phyloP scores from a whole-genome alignment of 2,329 filamentous ascomycete genomes.

The Chaetothyriales sp. region DNA sequence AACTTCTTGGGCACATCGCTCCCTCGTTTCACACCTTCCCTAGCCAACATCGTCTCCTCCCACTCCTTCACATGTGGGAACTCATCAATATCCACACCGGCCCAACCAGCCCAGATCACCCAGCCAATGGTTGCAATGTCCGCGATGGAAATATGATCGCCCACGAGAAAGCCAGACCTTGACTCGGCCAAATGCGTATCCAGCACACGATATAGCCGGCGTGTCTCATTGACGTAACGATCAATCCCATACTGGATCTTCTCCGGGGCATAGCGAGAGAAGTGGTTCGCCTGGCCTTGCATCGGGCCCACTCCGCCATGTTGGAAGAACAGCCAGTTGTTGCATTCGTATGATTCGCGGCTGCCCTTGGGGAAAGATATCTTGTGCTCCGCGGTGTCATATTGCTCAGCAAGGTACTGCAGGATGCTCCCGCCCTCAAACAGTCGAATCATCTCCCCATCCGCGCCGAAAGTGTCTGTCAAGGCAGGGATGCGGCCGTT shows the following conservation, averaged over 20 bases:
- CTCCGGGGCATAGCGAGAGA: conserved; percentile 67
- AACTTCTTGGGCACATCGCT: conserved; percentile 5
- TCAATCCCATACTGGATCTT: conserved; percentile 71
- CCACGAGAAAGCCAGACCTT: conserved; percentile 39
- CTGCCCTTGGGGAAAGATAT: conserved; percentile 62
- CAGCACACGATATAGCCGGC: conserved; percentile 66
- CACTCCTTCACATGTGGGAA: conserved; percentile 13
- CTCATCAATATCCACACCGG: conserved; percentile 8
- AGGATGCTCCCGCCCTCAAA: conserved; percentile 78
- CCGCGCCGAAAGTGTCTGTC: conserved; percentile 34
- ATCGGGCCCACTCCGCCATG: conserved; percentile 58
- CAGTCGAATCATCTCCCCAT: conserved; percentile 58
- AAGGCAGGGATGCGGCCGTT: conserved; percentile 67
- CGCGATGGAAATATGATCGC: conserved; percentile 42
- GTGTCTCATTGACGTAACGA: conserved; percentile 69
- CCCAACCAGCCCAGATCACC: conserved; percentile 47
- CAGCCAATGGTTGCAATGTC: conserved; percentile 75
- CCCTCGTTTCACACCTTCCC: conserved; percentile 7
- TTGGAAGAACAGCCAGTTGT: conserved; percentile 67
- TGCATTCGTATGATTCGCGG: conserved; percentile 64
- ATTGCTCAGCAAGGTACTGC: conserved; percentile 69
- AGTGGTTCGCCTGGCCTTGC: conserved; percentile 78
- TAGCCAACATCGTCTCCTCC: conserved; percentile 9
- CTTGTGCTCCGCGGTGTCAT: conserved; percentile 71
- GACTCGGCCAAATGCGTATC: conserved; percentile 51